Percentiles rank a stretch among this genome's conserved stretches.
These are phyloP conservation scores for Datura wrightii DNA, from an alignment of 257 asterid species.

Conservation along the genomic window DNA sequence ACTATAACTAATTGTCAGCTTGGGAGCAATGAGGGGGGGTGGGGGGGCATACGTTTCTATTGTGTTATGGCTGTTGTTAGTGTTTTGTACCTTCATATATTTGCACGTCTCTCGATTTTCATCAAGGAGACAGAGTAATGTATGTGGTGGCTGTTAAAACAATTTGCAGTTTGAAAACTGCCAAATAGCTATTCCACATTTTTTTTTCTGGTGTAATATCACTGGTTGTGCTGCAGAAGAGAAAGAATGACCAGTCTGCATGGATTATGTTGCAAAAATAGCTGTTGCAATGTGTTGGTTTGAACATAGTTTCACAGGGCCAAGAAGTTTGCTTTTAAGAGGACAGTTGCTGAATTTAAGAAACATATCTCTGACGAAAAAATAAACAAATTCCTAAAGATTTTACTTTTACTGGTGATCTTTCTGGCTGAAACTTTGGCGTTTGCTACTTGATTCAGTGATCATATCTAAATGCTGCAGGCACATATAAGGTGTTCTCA, in stretches of 20 bases:
- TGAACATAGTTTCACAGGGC: conserved; percentile 7
- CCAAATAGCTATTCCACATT: background rate
- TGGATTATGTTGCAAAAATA: background rate
- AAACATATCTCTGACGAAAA: background rate
- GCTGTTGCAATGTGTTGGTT: background rate
- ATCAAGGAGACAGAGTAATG: background rate
- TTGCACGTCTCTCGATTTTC: background rate
- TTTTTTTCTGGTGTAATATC: background rate
- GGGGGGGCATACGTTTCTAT: too few species aligned
- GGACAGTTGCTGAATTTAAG: background rate
- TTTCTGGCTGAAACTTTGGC: conserved; percentile 16
- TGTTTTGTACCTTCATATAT: background rate
- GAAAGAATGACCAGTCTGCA: background rate
- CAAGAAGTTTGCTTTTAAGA: background rate
- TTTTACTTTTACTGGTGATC: background rate
- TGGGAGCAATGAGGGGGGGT: too few species aligned
- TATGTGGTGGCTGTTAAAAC: background rate
- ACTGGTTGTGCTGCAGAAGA: conserved; percentile 8
- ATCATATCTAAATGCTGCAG: background rate
- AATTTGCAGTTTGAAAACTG: background rate
- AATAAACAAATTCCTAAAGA: background rate
- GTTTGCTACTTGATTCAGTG: background rate
- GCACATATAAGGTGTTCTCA: background rate
- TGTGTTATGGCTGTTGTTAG: background rate
- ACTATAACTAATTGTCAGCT: too few species aligned